phyloP scores from a whole-genome alignment of 352 stramenopile species.

The Globisporangium polare region DNA sequence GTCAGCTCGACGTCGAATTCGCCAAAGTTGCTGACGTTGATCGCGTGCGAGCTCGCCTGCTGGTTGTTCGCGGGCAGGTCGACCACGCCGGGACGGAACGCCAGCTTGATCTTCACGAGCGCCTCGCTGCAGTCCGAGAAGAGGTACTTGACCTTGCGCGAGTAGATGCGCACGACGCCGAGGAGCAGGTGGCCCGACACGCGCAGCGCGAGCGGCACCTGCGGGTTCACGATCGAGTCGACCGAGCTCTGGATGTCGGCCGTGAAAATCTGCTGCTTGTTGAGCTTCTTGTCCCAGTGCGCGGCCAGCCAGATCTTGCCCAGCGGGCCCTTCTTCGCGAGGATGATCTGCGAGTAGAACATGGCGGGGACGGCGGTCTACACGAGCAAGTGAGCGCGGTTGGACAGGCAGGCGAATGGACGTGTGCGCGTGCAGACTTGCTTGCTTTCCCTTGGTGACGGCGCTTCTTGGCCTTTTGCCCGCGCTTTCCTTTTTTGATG shows the following conservation, averaged over 20 bases:
- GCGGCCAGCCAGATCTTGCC: conserved; percentile 99
- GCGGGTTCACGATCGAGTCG: conserved; percentile 95
- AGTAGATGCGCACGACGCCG: conserved; percentile 99
- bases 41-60: conserved; percentile 62
- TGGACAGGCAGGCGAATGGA: neutral
- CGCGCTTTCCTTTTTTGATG: neutral
- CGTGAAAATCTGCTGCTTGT: conserved; percentile 97
- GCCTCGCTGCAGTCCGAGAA: conserved; percentile 98
- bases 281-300: conserved; percentile 99
- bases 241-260: conserved; percentile 97
- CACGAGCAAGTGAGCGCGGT: neutral
- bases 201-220: conserved; percentile 95
- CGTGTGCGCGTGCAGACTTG: too few relatives aligned
- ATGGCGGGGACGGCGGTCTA: conserved; percentile 54
- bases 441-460: neutral
- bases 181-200: conserved; percentile 97
- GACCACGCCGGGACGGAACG: conserved; percentile 85
- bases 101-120: conserved; percentile 99
- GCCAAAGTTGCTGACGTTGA: conserved; percentile 85
- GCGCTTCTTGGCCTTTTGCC: neutral
- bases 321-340: conserved; percentile 98
- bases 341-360: conserved; percentile 99
- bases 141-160: conserved; percentile 97
- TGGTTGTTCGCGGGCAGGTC: conserved; percentile 65
- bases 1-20: conserved; percentile 84